Percentiles rank a stretch among this genome's conserved stretches.
phyloP scores from a whole-genome alignment of 805 yeast species.

The Starmerella bombicola region DNA sequence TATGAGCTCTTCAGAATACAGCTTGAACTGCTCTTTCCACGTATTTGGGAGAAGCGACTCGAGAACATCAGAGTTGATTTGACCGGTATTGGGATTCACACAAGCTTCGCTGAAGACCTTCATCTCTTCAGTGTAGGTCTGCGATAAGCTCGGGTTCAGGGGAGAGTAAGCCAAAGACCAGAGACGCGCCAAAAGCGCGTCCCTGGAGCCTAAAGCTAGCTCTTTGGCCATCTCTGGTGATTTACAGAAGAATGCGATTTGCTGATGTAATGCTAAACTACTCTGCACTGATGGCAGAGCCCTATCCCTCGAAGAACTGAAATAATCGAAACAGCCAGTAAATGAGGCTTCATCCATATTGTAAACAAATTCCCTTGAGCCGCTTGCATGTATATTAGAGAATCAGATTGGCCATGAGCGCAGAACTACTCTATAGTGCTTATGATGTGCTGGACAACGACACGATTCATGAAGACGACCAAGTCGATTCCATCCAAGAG shows the following conservation, averaged over 20 bases:
- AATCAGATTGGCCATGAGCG: conserved; percentile 6
- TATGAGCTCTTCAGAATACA: neutral
- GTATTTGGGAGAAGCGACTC: conserved; percentile 8
- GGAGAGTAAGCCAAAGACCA: conserved; percentile 15
- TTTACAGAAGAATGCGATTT: no score
- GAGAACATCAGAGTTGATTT: conserved; percentile 8
- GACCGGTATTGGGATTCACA: conserved; percentile 5
- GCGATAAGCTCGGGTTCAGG: neutral
- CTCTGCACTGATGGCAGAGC: no score
- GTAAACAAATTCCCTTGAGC: neutral
- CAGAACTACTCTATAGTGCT: conserved; percentile 2
- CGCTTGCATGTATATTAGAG: neutral
- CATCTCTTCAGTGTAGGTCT: conserved; percentile 8
- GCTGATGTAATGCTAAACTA: no score
- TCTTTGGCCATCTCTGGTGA: neutral
- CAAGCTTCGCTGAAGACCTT: conserved; percentile 8
- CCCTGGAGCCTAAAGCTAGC: conserved; percentile 9
- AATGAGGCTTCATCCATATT: no score
- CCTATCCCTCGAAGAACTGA: no score
- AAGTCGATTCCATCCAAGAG: conserved; percentile 31
- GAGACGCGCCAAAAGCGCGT: conserved; percentile 15
- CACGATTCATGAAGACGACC: conserved; percentile 31
- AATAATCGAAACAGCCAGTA: no score
- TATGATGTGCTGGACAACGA: conserved; percentile 27
- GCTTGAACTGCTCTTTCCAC: conserved; percentile 2